phyloP scores from a whole-genome alignment of 2,329 filamentous ascomycete species.

The Cercospora janseana region DNA sequence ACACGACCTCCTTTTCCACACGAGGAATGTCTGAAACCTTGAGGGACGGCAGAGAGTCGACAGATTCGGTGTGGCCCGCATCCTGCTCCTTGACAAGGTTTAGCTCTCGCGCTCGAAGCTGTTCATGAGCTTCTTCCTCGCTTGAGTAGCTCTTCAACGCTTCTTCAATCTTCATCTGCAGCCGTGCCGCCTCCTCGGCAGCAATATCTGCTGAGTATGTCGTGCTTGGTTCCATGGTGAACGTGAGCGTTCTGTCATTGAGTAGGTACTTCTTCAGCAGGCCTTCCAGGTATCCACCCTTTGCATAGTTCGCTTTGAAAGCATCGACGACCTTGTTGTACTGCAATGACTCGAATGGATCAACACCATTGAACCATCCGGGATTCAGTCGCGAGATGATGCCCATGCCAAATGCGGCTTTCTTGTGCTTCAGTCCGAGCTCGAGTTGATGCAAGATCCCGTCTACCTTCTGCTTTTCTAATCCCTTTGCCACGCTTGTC shows the following conservation, averaged over 20 bases:
- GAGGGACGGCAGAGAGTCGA: constrained; percentile 84
- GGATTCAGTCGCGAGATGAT: constrained; percentile 85
- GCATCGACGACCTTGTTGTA: constrained; percentile 86
- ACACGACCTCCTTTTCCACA: constrained; percentile 70
- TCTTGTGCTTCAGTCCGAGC: constrained; percentile 92
- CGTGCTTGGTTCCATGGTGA: constrained; percentile 87
- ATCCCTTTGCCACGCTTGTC: constrained; percentile 70
- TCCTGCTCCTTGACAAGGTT: constrained; percentile 64
- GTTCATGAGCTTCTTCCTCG: constrained; percentile 66
- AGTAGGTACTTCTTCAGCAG: constrained; percentile 87
- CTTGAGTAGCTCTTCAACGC: constrained; percentile 67
- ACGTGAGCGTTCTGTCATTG: constrained; percentile 81
- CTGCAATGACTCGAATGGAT: constrained; percentile 84
- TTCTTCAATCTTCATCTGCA: constrained; percentile 71
- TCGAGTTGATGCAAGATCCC: constrained; percentile 93
- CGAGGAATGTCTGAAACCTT: constrained; percentile 86
- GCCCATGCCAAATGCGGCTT: constrained; percentile 87
- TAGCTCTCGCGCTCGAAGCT: constrained; percentile 74
- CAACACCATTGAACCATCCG: constrained; percentile 91
- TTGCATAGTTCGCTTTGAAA: constrained; percentile 73
- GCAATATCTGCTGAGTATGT: constrained; percentile 72
- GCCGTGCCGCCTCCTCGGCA: constrained; percentile 70
- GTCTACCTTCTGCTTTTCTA: constrained; percentile 86
- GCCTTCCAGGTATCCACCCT: constrained; percentile 77
- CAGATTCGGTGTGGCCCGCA: constrained; percentile 76